These are phyloP conservation scores for Colletotrichum viniferum DNA, from an alignment of 2,329 filamentous ascomycete species.

Conservation along the genomic window DNA sequence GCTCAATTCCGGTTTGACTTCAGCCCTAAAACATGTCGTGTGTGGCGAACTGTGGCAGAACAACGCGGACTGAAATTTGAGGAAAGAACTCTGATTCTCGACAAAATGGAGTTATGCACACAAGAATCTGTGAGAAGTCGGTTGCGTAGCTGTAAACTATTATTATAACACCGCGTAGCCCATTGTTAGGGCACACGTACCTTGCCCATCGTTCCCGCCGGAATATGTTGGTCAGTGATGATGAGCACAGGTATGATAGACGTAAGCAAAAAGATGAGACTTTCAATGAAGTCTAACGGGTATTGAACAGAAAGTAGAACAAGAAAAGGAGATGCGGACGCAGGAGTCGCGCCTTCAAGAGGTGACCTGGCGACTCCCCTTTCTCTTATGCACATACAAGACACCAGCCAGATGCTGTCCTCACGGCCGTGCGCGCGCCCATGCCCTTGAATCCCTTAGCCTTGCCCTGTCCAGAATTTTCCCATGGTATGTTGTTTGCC, in stretches of 20 bases:
- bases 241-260: too few relatives aligned
- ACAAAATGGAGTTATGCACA: neutral
- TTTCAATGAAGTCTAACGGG: neutral
- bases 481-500: neutral
- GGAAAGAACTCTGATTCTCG: neutral
- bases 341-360: neutral
- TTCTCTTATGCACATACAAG: constrained; percentile 12
- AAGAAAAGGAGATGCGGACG: neutral
- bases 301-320: neutral
- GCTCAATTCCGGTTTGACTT: neutral
- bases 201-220: too few relatives aligned
- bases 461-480: neutral
- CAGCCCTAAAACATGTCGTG: neutral
- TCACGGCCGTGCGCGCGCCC: constrained; percentile 19
- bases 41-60: neutral
- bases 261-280: neutral
- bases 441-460: constrained; percentile 20
- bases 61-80: neutral
- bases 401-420: constrained; percentile 18
- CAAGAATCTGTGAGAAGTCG: neutral
- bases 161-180: neutral
- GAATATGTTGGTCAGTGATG: too few relatives aligned
- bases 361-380: neutral
- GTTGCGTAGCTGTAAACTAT: neutral
- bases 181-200: neutral